phyloP scores from a whole-genome alignment of 1,284 basidiomycete genomes.

The Austroboletus novae-zelandiae region DNA sequence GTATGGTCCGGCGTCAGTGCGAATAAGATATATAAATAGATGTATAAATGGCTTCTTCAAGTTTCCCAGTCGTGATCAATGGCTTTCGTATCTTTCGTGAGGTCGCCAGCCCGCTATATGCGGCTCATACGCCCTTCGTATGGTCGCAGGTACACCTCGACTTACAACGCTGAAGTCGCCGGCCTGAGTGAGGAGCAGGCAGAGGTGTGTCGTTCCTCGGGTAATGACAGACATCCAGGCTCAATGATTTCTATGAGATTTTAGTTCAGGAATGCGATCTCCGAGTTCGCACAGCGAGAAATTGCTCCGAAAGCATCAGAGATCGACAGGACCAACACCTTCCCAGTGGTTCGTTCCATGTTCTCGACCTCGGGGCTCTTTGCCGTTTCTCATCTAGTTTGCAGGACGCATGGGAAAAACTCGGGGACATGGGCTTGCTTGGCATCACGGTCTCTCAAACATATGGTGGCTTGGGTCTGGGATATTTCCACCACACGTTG shows the following conservation, averaged over 20 bases:
- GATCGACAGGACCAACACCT: conserved; percentile 80
- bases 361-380: neutral
- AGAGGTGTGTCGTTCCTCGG: conserved; percentile 53
- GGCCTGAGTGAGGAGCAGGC: conserved; percentile 83
- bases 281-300: conserved; percentile 66
- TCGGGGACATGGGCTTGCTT: conserved; percentile 83
- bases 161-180: conserved; percentile 75
- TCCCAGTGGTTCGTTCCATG: conserved; percentile 59
- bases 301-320: conserved; percentile 81
- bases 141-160: conserved; percentile 37
- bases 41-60: neutral
- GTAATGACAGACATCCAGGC: neutral
- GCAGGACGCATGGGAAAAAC: conserved; percentile 86
- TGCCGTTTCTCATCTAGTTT: conserved; percentile 1
- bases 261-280: conserved; percentile 79
- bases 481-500: conserved; percentile 86
- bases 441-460: conserved; percentile 82
- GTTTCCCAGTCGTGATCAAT: conserved; percentile 5
- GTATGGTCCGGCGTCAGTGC: conserved; percentile 16
- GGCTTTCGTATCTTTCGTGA: conserved; percentile 12
- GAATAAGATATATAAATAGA: neutral
- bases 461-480: conserved; percentile 76
- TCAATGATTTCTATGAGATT: neutral
- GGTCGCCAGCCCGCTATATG: conserved; percentile 6
- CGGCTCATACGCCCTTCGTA: neutral